These are phyloP conservation scores for Arabidopsis suecica DNA, from an alignment of 345 rosid genomes.

Conservation along the genomic window DNA sequence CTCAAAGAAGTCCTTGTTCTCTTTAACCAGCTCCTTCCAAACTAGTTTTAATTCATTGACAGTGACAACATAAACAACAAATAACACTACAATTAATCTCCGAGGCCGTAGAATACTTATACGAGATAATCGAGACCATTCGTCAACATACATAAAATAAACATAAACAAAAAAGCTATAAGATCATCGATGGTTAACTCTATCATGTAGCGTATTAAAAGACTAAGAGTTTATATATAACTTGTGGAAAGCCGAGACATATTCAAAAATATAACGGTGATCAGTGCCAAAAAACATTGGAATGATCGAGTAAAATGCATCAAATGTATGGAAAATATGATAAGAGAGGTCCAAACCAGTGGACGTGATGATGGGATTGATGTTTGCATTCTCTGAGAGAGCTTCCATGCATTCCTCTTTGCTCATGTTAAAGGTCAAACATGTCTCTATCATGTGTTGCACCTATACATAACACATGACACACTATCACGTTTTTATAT, in stretches of 20 bases:
- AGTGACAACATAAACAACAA: background rate
- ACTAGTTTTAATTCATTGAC: background rate
- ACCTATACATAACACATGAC: slow-evolving; percentile 14
- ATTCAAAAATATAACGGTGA: too few species aligned
- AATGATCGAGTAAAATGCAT: background rate
- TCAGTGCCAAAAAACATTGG: too few species aligned
- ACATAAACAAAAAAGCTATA: background rate
- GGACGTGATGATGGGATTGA: background rate
- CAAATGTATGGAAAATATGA: background rate
- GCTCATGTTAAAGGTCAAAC: background rate
- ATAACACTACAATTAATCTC: background rate
- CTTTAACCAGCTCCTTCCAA: slow-evolving; percentile 11
- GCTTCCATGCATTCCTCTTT: slow-evolving; percentile 9
- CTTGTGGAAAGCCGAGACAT: too few species aligned
- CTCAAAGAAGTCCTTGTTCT: slow-evolving; percentile 18
- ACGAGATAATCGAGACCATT: background rate
- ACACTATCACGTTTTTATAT: background rate
- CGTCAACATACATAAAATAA: background rate
- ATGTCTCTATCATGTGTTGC: slow-evolving; percentile 13
- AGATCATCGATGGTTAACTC: background rate
- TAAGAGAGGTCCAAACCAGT: background rate
- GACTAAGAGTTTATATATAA: too few species aligned
- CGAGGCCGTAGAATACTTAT: background rate
- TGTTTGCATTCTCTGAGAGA: slow-evolving; percentile 5
- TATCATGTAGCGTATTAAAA: background rate